Evolutionary conservation across 140 eudicot species (phyloP).

Genomic region (Oenanthe javanica): DNA sequence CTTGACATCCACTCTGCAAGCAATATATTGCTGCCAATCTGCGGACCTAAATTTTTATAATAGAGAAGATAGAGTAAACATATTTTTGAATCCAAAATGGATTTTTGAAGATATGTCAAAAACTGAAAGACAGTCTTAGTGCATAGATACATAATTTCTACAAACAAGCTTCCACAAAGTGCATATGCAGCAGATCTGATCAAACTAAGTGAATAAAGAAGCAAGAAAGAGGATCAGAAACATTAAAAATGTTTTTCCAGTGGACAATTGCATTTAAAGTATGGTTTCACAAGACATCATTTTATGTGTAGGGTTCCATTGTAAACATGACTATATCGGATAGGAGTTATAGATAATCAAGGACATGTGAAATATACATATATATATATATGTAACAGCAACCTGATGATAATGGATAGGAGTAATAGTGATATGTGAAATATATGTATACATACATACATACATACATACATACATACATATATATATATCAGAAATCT

Average conservation of each 20-base stretch:
- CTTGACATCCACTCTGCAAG: conserved; percentile 63
- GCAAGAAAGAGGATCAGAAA: background rate
- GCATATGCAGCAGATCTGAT: background rate
- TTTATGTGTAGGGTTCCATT: background rate
- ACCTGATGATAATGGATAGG: background rate
- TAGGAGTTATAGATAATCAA: background rate
- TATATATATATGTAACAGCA: too few species aligned
- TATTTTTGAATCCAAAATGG: background rate
- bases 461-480: too few species aligned
- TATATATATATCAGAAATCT: background rate
- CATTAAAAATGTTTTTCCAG: background rate
- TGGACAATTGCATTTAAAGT: background rate
- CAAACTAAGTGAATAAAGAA: background rate
- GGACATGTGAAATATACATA: background rate
- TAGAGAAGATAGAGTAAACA: conserved; percentile 8
- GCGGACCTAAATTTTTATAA: conserved; percentile 43
- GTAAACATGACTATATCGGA: background rate
- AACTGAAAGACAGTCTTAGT: background rate
- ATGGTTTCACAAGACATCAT: background rate
- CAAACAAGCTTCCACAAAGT: background rate
- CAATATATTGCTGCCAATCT: conserved; percentile 75
- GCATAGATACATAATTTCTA: background rate
- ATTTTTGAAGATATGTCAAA: background rate
- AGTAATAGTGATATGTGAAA: background rate
- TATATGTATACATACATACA: background rate